A percentile compares a stretch with the other conserved stretches of the same genome.
Evolutionary conservation across 2,329 filamentous ascomycete genomes (phyloP).

Genomic region (Trichophyton schoenleinii): DNA sequence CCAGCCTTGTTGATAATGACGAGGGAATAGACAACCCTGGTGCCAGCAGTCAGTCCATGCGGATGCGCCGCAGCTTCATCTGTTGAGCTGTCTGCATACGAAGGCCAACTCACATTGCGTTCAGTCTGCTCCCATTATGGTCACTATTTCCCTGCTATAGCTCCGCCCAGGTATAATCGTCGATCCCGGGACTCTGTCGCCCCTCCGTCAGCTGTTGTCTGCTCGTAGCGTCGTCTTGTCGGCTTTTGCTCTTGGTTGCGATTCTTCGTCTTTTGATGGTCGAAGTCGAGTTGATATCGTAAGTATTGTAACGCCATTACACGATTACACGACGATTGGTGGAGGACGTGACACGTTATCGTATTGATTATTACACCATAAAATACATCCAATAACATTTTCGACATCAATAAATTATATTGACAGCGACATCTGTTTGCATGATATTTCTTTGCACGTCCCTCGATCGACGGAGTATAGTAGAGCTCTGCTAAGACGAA

Average conservation of each 20-base stretch:
- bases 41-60: neutral
- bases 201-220: neutral
- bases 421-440: neutral
- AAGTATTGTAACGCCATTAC: neutral
- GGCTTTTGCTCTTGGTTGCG: too few relatives aligned
- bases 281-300: too few relatives aligned
- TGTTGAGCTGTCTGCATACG: neutral
- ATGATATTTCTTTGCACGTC: neutral
- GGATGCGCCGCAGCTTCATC: neutral
- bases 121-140: constrained; percentile 4
- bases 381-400: neutral
- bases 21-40: constrained; percentile 84
- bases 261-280: too few relatives aligned
- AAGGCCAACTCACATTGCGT: neutral
- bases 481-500: neutral
- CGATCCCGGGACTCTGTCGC: neutral
- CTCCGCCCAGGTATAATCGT: neutral
- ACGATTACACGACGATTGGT: neutral
- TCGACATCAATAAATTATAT: too few relatives aligned
- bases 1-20: constrained; percentile 99
- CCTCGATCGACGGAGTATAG: neutral
- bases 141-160: neutral
- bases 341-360: neutral
- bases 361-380: neutral
- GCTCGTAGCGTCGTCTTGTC: neutral